These are phyloP conservation scores for Xylariaceae sp. DNA, from an alignment of 2,329 filamentous ascomycete species.

Conservation along the genomic window DNA sequence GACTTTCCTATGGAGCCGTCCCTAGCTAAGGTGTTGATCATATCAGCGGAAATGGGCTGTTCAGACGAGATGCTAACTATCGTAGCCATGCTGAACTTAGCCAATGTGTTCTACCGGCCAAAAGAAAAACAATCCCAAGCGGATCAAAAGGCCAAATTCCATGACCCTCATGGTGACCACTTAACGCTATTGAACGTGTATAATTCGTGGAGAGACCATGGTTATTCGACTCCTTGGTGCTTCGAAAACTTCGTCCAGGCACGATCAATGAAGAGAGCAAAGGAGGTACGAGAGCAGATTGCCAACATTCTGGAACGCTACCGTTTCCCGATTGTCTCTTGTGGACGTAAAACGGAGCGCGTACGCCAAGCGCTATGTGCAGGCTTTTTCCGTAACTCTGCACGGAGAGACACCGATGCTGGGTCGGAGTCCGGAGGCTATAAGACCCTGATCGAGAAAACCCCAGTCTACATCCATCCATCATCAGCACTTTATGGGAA, in stretches of 20 bases:
- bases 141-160: slow-evolving; percentile 95
- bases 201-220: slow-evolving; percentile 88
- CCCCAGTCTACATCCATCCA: slow-evolving; percentile 90
- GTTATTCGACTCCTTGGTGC: slow-evolving; percentile 84
- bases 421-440: slow-evolving; percentile 53
- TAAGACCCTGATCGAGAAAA: slow-evolving; percentile 92
- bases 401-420: slow-evolving; percentile 66
- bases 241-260: slow-evolving; percentile 98
- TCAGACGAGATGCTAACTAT: slow-evolving; percentile 93
- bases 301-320: slow-evolving; percentile 92
- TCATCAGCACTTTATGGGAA: slow-evolving; percentile 89
- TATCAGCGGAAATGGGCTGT: slow-evolving; percentile 79
- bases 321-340: slow-evolving; percentile 74
- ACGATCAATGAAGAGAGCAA: slow-evolving; percentile 78
- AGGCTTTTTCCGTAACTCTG: slow-evolving; percentile 93
- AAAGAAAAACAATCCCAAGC: slow-evolving; percentile 97
- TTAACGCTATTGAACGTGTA: slow-evolving; percentile 94
- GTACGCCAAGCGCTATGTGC: slow-evolving; percentile 85
- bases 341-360: slow-evolving; percentile 79
- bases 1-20: slow-evolving; percentile 98
- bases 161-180: slow-evolving; percentile 91
- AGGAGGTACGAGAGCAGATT: slow-evolving; percentile 89
- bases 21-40: slow-evolving; percentile 84
- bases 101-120: slow-evolving; percentile 86
- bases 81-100: slow-evolving; percentile 86